Conservation (phyloP, 73 alveolate genomes). For the Tetrahymena borealis region DNA sequence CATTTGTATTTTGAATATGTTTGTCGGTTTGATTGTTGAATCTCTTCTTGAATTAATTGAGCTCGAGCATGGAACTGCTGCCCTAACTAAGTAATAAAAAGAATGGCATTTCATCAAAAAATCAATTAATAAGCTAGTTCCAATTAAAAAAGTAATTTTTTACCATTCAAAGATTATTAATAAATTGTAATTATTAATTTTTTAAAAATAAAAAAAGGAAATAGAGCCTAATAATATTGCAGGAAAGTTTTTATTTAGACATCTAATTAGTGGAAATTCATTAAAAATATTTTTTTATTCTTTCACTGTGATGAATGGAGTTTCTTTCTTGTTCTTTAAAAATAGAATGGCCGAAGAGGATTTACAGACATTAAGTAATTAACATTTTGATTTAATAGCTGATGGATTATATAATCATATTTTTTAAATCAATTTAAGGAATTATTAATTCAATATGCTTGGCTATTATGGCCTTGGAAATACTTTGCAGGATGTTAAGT, state of each 20-base stretch:
- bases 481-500: not conserved
- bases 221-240: not conserved
- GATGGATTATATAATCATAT: not conserved
- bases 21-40: constrained; percentile 26
- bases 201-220: no score
- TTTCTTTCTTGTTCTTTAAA: not conserved
- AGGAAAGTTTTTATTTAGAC: not conserved
- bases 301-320: not conserved
- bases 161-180: not conserved
- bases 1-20: constrained; percentile 34
- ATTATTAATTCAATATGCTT: not conserved
- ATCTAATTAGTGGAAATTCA: not conserved
- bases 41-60: not conserved
- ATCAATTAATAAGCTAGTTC: not conserved
- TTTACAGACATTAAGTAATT: not conserved
- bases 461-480: not conserved
- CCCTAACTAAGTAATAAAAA: not conserved
- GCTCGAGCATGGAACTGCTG: not conserved
- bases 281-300: not conserved
- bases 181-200: not conserved
- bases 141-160: not conserved
- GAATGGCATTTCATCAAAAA: not conserved
- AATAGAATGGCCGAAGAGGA: not conserved
- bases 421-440: not conserved
- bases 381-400: not conserved